Percentiles rank a stretch among this genome's conserved stretches.
Evolutionary conservation across 2,329 filamentous ascomycete genomes (phyloP).

Genomic region (Nemania sp.): DNA sequence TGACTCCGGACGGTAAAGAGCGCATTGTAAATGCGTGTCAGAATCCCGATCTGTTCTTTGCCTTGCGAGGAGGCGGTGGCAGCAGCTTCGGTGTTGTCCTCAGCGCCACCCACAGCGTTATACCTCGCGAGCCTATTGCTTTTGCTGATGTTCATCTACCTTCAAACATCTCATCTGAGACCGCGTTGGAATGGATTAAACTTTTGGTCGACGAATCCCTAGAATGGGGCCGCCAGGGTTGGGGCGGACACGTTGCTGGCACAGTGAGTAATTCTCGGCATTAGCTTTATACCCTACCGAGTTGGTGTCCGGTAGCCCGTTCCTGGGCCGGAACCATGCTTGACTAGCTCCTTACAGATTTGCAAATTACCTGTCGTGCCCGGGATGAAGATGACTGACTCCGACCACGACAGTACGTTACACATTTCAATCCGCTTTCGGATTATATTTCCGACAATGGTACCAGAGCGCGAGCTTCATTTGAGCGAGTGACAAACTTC

Average conservation of each 20-base stretch:
- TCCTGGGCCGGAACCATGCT: neutral
- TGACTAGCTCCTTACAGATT: neutral
- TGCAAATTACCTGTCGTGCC: neutral
- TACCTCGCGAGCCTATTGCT: conserved; percentile 25
- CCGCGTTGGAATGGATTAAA: conserved; percentile 25
- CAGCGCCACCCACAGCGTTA: conserved; percentile 27
- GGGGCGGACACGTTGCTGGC: conserved; percentile 29
- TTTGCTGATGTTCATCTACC: conserved; percentile 28
- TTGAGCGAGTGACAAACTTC: conserved; percentile 25
- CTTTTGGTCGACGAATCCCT: conserved; percentile 26
- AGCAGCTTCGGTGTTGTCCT: conserved; percentile 55
- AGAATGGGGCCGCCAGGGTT: conserved; percentile 26
- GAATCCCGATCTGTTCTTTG: conserved; percentile 45
- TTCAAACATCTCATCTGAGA: conserved; percentile 24
- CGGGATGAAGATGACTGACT: neutral
- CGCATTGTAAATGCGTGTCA: conserved; percentile 46
- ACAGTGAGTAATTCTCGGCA: conserved; percentile 4
- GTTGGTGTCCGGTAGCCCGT: neutral
- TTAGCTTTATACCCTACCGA: neutral
- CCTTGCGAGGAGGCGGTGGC: conserved; percentile 40
- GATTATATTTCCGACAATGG: conserved; percentile 24
- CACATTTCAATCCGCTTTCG: conserved; percentile 26
- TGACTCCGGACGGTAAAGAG: conserved; percentile 47
- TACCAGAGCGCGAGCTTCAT: conserved; percentile 19
- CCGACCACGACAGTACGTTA: conserved; percentile 8